These are phyloP conservation scores for Sechiopsis laciniata DNA, from an alignment of 306 rosid genomes.

Conservation along the genomic window DNA sequence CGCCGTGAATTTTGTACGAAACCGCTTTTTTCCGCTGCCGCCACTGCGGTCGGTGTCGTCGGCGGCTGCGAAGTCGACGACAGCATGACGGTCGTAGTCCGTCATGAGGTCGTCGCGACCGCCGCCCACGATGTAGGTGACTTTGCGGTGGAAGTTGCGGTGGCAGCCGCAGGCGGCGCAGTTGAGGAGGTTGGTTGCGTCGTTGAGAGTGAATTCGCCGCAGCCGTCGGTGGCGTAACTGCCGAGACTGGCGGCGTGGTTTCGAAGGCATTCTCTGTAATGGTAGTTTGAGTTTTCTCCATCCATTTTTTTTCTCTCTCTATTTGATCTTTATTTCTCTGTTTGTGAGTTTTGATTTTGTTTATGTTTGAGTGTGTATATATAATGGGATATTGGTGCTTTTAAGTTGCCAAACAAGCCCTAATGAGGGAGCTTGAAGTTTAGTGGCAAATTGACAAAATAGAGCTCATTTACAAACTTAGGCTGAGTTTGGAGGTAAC, in stretches of 20 bases:
- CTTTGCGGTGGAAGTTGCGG: conserved; percentile 81
- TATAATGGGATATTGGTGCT: conserved; percentile 12
- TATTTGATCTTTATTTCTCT: neutral
- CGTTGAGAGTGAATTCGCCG: conserved; percentile 66
- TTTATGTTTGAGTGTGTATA: neutral
- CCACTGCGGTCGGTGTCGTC: conserved; percentile 16
- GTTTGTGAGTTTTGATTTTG: neutral
- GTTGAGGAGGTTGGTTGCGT: conserved; percentile 33
- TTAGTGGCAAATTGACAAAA: too few species aligned
- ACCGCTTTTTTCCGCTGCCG: conserved; percentile 23
- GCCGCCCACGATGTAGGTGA: conserved; percentile 24
- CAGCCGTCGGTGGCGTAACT: conserved; percentile 95
- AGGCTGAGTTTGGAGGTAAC: too few species aligned
- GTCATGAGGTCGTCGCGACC: conserved; percentile 3
- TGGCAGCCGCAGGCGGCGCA: conserved; percentile 83
- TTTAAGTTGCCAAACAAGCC: conserved; percentile 6
- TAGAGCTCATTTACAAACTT: too few species aligned
- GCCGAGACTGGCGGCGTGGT: conserved; percentile 93
- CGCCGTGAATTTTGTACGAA: conserved; percentile 56
- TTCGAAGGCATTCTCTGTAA: conserved; percentile 68
- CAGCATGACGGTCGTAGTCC: conserved; percentile 19
- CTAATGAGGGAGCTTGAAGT: neutral
- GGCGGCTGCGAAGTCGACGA: conserved; percentile 15
- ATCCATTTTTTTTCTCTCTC: conserved; percentile 26
- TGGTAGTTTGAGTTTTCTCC: conserved; percentile 32